These are phyloP conservation scores for Quercus robur DNA, from an alignment of 306 rosid genomes.

Conservation along the genomic window DNA sequence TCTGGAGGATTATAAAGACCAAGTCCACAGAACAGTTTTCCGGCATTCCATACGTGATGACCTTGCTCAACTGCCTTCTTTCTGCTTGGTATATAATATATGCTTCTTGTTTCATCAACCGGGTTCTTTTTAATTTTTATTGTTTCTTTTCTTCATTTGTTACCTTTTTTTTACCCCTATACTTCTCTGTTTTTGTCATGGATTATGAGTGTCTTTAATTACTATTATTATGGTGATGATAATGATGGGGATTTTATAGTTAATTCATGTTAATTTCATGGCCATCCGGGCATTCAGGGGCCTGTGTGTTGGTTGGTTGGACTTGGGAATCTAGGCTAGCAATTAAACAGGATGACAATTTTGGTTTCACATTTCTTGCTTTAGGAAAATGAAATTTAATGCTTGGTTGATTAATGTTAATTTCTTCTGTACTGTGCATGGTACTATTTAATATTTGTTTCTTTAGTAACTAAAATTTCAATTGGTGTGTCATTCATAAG, in stretches of 20 bases:
- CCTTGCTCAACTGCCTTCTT: slow-evolving; percentile 80
- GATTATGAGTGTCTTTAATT: slow-evolving; percentile 1
- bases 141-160: not conserved
- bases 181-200: slow-evolving; percentile 16
- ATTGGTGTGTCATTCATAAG: too few species aligned
- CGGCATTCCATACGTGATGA: slow-evolving; percentile 91
- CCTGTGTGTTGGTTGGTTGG: not conserved
- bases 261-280: not conserved
- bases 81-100: slow-evolving; percentile 63
- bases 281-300: not conserved
- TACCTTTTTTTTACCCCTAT: not conserved
- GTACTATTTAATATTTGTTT: too few species aligned
- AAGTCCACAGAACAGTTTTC: slow-evolving; percentile 75
- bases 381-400: not conserved
- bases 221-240: too few species aligned
- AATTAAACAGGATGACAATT: not conserved
- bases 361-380: not conserved
- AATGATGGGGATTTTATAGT: not conserved
- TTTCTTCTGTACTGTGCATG: not conserved
- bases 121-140: not conserved
- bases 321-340: too few species aligned
- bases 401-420: not conserved
- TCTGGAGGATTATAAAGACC: slow-evolving; percentile 60
- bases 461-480: too few species aligned
- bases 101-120: not conserved